These are phyloP conservation scores for Xerophyta viscosa DNA, from an alignment of 106 monocot genomes.

Conservation along the genomic window DNA sequence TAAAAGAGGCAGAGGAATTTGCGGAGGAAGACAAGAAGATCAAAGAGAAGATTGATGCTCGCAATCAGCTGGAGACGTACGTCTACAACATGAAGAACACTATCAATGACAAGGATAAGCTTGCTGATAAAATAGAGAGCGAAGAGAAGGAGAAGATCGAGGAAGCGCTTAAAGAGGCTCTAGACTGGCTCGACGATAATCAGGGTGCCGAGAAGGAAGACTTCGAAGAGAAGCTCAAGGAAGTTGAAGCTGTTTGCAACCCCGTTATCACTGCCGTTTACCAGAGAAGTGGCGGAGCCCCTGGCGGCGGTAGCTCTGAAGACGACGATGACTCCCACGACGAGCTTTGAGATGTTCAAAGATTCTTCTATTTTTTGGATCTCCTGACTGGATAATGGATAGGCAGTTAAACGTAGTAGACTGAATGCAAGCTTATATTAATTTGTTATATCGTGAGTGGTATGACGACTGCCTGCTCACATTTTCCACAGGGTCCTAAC, in stretches of 20 bases:
- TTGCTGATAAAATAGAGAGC: constrained; percentile 39
- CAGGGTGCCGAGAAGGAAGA: constrained; percentile 48
- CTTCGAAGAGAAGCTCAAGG: constrained; percentile 50
- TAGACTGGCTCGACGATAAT: constrained; percentile 50
- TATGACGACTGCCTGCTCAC: too few relatives aligned
- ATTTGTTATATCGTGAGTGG: too few relatives aligned
- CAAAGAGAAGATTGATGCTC: constrained; percentile 47
- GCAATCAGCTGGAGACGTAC: constrained; percentile 42
- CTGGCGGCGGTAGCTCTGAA: constrained; percentile 13
- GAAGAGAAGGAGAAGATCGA: constrained; percentile 58
- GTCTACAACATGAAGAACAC: constrained; percentile 61
- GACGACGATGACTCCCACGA: constrained; percentile 45
- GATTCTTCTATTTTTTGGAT: too few relatives aligned
- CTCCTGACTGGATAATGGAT: neutral
- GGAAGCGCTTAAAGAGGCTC: constrained; percentile 33
- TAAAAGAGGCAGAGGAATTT: constrained; percentile 44
- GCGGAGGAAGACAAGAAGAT: constrained; percentile 53
- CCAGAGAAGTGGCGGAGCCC: constrained; percentile 45
- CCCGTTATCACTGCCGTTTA: constrained; percentile 38
- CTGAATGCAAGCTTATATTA: too few relatives aligned
- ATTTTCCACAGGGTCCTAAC: too few relatives aligned
- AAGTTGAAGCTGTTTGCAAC: constrained; percentile 46
- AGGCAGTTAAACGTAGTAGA: neutral
- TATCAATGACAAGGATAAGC: constrained; percentile 41
- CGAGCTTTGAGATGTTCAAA: constrained; percentile 21